Base-by-base conservation (phyloP, 352 stramenopile genomes). In the Globisporangium rhizosaccharum region DNA sequence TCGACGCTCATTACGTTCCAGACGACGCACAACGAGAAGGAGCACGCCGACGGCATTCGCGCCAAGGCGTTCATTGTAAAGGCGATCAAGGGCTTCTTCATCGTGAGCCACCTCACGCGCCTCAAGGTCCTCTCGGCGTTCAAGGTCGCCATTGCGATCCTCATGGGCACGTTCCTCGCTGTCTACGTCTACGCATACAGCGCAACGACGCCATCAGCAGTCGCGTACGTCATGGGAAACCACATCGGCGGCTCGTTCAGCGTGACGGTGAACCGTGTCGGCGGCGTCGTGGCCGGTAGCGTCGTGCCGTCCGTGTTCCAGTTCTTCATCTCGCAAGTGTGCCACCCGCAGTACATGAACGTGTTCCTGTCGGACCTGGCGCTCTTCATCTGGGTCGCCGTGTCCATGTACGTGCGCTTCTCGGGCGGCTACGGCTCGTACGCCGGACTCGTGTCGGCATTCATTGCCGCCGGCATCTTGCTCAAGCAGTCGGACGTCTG, bases 251-350 rank as follows among this genome's bases (percentile, higher is more conserved):
- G 82, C 12, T 90, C 79, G 1, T 93, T 93, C 58, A 85, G 78
- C 20, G 72, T 88, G 18, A 93, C 84, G 0, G 76, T 90, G 64
- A 91, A 91, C n/a, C 84, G 84, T 64, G 84, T 94, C 12, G 84
- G 75, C 17, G 84, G 84, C 49, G 82, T 94, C 56, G 80, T 94
- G n/a, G 84, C 84, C 1, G 84, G 82, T 3, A 90, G 78, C 63
- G 80, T 94, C 37, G 73, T 94, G 52, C 84, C 84, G 25, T 92
- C 82, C 17, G 80, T 94, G 0, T 88, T 90, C 59, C 78, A 90
- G 74, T 91, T 93, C 61, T 91, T 91, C 65, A 85, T 90, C 63
- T 75, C 76, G 10, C 78, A 93, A 57, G 71, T 87, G 20, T 93
- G 83, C 53, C 50, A 61, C 12, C 72, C 73, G 1, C 48, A 56